Percentiles rank a stretch among this genome's conserved stretches.
phyloP scores from a whole-genome alignment of 768 basidiomycete species.

The Tylopilus rubrobrunneus region DNA sequence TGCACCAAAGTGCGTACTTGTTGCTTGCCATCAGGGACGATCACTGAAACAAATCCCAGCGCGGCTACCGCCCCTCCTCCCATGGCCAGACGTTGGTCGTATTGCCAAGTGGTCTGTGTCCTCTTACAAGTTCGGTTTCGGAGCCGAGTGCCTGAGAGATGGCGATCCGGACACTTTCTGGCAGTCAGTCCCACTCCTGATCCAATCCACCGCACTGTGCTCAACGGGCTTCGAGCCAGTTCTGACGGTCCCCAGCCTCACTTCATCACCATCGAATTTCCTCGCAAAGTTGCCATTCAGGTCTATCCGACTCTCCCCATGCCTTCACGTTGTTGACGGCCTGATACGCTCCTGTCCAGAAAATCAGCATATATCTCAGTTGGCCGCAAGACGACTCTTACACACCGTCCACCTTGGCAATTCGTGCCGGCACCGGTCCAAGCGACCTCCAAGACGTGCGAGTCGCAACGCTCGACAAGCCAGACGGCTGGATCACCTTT shows the following conservation, averaged over 20 bases:
- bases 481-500: conserved; percentile 91
- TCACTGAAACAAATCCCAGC: conserved; percentile 14
- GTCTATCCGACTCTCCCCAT: conserved; percentile 36
- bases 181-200: conserved; percentile 65
- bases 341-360: conserved; percentile 41
- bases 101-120: conserved; percentile 96
- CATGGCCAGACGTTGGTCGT: conserved; percentile 81
- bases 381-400: conserved; percentile 91
- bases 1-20: conserved; percentile 34
- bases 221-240: conserved; percentile 34
- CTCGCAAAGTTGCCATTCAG: conserved; percentile 84
- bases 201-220: neutral
- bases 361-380: conserved; percentile 81
- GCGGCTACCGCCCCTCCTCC: conserved; percentile 48
- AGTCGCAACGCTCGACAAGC: conserved; percentile 80
- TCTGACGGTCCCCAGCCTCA: conserved; percentile 97
- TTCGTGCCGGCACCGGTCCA: conserved; percentile 88
- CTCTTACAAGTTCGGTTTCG: conserved; percentile 94
- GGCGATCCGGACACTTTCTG: conserved; percentile 91
- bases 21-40: neutral
- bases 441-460: conserved; percentile 92
- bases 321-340: neutral
- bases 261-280: conserved; percentile 91
- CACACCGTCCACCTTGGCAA: conserved; percentile 86
- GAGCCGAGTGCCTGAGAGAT: conserved; percentile 87